Conservation (phyloP, 208 protist species). For the Leptomonas pyrrhocoris region DNA sequence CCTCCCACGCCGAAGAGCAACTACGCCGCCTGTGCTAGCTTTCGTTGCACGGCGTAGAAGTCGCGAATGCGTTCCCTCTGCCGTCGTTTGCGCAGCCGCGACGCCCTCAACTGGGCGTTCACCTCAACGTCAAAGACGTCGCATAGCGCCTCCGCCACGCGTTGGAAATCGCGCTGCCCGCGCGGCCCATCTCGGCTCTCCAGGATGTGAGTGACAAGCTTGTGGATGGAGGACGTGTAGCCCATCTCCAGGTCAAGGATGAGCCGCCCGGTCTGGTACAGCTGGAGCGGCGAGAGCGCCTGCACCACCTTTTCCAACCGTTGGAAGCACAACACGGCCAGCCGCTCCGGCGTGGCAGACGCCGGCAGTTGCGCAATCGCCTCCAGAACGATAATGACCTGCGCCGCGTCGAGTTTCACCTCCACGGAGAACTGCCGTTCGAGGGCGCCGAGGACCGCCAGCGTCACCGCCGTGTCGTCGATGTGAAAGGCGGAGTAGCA, state of each 20-base stretch:
- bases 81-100: slow-evolving; percentile 51
- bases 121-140: slow-evolving; percentile 82
- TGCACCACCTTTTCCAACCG: slow-evolving; percentile 63
- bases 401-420: slow-evolving; percentile 55
- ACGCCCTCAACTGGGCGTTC: slow-evolving; percentile 47
- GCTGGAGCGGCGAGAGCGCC: slow-evolving; percentile 47
- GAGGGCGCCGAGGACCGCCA: slow-evolving; percentile 40
- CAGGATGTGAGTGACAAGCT: slow-evolving; percentile 67
- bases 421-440: slow-evolving; percentile 63
- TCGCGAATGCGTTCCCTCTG: slow-evolving; percentile 42
- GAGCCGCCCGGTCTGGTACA: slow-evolving; percentile 59
- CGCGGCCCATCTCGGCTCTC: slow-evolving; percentile 72
- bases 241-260: slow-evolving; percentile 84
- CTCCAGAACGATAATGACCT: slow-evolving; percentile 71
- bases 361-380: slow-evolving; percentile 46
- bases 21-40: slow-evolving; percentile 1
- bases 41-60: slow-evolving; percentile 35
- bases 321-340: slow-evolving; percentile 61
- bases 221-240: slow-evolving; percentile 63
- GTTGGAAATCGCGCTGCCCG: slow-evolving; percentile 36
- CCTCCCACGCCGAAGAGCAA: too few species aligned
- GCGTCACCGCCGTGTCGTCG: slow-evolving; percentile 54
- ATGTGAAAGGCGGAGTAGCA: slow-evolving; percentile 70
- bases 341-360: slow-evolving; percentile 35
- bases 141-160: slow-evolving; percentile 71